These are phyloP conservation scores for Mycosphaerelloides madeirae DNA, from an alignment of 2,329 filamentous ascomycete genomes.

Conservation along the genomic window DNA sequence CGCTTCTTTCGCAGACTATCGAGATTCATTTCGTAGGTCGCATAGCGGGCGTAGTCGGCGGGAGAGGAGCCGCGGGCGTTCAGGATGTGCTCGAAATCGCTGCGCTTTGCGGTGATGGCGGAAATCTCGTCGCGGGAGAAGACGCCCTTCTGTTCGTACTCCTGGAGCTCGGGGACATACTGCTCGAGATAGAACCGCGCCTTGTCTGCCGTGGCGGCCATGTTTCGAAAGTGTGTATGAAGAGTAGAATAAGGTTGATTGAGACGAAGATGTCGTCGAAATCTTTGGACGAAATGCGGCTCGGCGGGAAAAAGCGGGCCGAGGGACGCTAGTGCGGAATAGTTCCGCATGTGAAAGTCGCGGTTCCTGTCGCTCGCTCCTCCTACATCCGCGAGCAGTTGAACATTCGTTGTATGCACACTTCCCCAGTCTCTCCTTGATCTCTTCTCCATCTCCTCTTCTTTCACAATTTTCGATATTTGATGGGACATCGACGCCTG, in stretches of 20 bases:
- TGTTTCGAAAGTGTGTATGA: slow-evolving; percentile 36
- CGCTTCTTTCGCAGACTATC: slow-evolving; percentile 78
- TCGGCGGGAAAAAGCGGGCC: background rate
- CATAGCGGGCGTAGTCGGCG: slow-evolving; percentile 78
- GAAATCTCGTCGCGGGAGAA: slow-evolving; percentile 88
- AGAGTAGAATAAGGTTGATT: background rate
- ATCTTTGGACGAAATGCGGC: background rate
- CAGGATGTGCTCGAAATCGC: slow-evolving; percentile 87
- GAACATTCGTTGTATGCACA: too few relatives aligned
- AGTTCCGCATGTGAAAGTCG: too few relatives aligned
- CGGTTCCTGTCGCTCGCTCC: background rate
- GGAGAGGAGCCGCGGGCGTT: slow-evolving; percentile 74
- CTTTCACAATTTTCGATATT: slow-evolving; percentile 5
- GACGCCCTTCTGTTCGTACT: slow-evolving; percentile 86
- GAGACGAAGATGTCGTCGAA: background rate
- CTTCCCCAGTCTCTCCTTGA: background rate
- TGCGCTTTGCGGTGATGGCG: slow-evolving; percentile 82
- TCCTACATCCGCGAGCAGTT: background rate
- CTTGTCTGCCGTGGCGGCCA: slow-evolving; percentile 86
- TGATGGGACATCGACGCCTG: slow-evolving; percentile 7
- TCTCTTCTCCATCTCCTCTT: slow-evolving; percentile 6
- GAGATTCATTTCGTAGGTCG: slow-evolving; percentile 62
- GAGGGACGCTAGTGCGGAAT: background rate
- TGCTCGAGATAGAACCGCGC: slow-evolving; percentile 93
- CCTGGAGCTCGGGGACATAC: slow-evolving; percentile 83